Conservation (phyloP, 1,284 basidiomycete species). For the Macrocystidia cucumis region DNA sequence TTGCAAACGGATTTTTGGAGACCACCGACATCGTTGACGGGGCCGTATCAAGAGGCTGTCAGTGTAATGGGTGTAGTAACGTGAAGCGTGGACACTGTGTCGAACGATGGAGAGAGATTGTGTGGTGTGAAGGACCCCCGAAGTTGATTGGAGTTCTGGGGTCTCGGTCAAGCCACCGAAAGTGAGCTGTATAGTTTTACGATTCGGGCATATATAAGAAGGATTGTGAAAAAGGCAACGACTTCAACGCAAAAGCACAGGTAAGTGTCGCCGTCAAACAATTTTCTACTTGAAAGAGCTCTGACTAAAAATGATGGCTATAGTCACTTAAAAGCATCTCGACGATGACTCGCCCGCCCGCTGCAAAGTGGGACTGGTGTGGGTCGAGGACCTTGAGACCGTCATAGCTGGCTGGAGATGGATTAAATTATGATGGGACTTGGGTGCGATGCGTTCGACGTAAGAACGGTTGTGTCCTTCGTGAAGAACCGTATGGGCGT, state of each 20-base stretch:
- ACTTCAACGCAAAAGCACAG: constrained; percentile 54
- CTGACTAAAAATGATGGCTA: constrained; percentile 7
- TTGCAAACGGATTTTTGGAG: constrained; percentile 74
- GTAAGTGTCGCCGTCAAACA: constrained; percentile 25
- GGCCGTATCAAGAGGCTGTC: constrained; percentile 29
- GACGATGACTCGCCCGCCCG: constrained; percentile 69
- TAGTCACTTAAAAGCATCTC: constrained; percentile 82
- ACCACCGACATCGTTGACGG: constrained; percentile 82
- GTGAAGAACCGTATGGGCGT: constrained; percentile 54
- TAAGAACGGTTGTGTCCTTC: constrained; percentile 43
- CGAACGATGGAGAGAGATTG: constrained; percentile 11
- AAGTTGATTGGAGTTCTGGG: constrained; percentile 19
- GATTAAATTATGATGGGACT: constrained; percentile 63
- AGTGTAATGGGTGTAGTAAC: constrained; percentile 11
- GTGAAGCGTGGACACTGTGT: constrained; percentile 12
- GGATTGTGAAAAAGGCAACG: too few species aligned
- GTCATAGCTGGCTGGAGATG: constrained; percentile 73
- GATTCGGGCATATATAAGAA: too few species aligned
- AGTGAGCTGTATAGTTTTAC: constrained; percentile 45
- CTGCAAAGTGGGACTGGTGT: constrained; percentile 53
- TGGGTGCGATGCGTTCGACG: constrained; percentile 72
- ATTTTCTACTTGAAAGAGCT: constrained; percentile 1
- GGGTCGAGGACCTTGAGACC: constrained; percentile 82
- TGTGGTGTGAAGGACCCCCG: constrained; percentile 19
- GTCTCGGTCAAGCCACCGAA: constrained; percentile 34